These are phyloP conservation scores for Crotalaria pallida DNA, from an alignment of 306 rosid species.

Conservation along the genomic window DNA sequence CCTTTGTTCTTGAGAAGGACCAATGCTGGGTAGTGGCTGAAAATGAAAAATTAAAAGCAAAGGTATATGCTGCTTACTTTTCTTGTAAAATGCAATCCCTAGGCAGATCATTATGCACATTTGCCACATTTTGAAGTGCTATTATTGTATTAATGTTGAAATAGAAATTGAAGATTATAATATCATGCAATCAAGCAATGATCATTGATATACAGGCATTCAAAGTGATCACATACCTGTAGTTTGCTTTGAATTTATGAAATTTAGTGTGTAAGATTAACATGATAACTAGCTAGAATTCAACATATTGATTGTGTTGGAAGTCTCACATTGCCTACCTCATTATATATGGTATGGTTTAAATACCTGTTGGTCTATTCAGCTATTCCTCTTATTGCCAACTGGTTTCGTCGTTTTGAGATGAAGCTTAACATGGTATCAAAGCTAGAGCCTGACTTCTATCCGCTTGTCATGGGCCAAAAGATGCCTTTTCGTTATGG, in stretches of 20 bases:
- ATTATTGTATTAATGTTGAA: neutral
- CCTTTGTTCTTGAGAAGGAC: conserved; percentile 71
- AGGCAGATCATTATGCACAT: conserved; percentile 4
- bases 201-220: neutral
- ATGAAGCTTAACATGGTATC: too few relatives aligned
- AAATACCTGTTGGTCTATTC: too few relatives aligned
- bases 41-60: conserved; percentile 68
- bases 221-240: neutral
- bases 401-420: too few relatives aligned
- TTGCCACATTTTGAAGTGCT: neutral
- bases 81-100: conserved; percentile 6
- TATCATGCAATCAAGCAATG: neutral
- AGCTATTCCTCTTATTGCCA: too few relatives aligned
- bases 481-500: too few relatives aligned
- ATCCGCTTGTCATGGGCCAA: too few relatives aligned
- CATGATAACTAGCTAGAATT: neutral
- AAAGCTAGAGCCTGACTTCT: too few relatives aligned
- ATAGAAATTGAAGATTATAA: neutral
- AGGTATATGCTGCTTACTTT: conserved; percentile 46
- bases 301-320: neutral
- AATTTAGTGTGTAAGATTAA: neutral
- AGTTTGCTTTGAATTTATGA: conserved; percentile 7
- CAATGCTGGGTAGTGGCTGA: conserved; percentile 96
- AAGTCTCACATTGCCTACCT: too few relatives aligned
- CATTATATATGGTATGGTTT: too few relatives aligned